These are phyloP conservation scores for Ceratobasidium sp. DNA, from an alignment of 1,284 basidiomycete genomes.

Conservation along the genomic window DNA sequence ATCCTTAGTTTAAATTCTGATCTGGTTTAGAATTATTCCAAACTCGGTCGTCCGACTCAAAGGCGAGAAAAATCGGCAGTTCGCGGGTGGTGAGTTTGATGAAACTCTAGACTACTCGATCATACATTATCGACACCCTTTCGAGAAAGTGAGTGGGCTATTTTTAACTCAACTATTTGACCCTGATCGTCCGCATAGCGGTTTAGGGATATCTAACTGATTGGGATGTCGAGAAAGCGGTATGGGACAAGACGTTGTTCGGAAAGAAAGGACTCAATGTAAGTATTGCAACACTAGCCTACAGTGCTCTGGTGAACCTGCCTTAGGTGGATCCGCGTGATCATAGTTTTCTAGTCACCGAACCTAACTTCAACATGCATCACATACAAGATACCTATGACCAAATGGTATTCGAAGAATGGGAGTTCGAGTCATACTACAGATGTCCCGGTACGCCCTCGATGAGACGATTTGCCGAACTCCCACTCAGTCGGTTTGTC, in stretches of 20 bases:
- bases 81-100: slow-evolving; percentile 82
- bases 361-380: slow-evolving; percentile 92
- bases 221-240: slow-evolving; percentile 90
- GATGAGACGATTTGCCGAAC: slow-evolving; percentile 23
- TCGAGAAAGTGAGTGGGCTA: slow-evolving; percentile 73
- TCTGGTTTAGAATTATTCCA: slow-evolving; percentile 63
- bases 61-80: slow-evolving; percentile 71
- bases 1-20: slow-evolving; percentile 38
- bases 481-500: slow-evolving; percentile 36
- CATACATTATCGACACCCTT: slow-evolving; percentile 79
- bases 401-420: slow-evolving; percentile 95
- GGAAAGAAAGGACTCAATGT: slow-evolving; percentile 68
- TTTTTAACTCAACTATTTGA: slow-evolving; percentile 39
- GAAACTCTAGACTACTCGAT: slow-evolving; percentile 78
- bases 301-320: background rate
- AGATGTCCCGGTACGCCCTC: slow-evolving; percentile 75
- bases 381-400: slow-evolving; percentile 92
- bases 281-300: slow-evolving; percentile 46
- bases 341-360: slow-evolving; percentile 83
- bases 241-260: slow-evolving; percentile 88
- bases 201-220: slow-evolving; percentile 84
- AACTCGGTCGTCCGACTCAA: slow-evolving; percentile 85
- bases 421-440: slow-evolving; percentile 86
- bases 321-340: slow-evolving; percentile 72
- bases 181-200: slow-evolving; percentile 1